Base-by-base conservation (phyloP, 1,284 basidiomycete species). In the Ganoderma multipileum region DNA sequence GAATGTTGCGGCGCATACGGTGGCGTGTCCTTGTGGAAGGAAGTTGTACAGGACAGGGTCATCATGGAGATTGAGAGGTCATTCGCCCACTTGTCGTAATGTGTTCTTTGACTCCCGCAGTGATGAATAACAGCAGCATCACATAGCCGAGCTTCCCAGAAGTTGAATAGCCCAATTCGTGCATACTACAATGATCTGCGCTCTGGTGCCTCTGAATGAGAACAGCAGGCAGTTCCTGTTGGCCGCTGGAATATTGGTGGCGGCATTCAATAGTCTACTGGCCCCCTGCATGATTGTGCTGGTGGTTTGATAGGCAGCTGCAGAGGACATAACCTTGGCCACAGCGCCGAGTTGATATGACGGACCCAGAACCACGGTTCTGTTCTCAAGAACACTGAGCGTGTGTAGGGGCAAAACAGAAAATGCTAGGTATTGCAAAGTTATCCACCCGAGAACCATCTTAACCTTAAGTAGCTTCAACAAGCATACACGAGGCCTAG, bases 281-380 rank as follows among this genome's bases (percentile, higher is more conserved):
- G 33, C 33, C 57, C 44, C 36, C 36, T 63, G 52, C 60, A 54
- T 63, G 69, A 65, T 65, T 26, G 54, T 65, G 69, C 63, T 60
- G 63, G 69, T 70, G 66, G 69, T 70, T 44, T 64, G 69, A 61
- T 33, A 11, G 28, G 41, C 60, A 61, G 12, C n/a, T n/a, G n/a
- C n/a, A n/a, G 36, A 20, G 42, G 60, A 16, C 42, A 44, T 26
- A 30, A 50, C 47, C 47, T 50, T 57, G 47, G n/a, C 47, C n/a
- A 23, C 47, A 12, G n/a, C n/a, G n/a, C n/a, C n/a, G n/a, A n/a
- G n/a, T n/a, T n/a, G n/a, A n/a, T n/a, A n/a, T n/a, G n/a, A n/a
- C n/a, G n/a, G n/a, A n/a, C n/a, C n/a, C n/a, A n/a, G n/a, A n/a
- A 18, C 47, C 47, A 18, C 47, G 23, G 47, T 50, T 50, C n/a